phyloP scores from a whole-genome alignment of 306 rosid species.

The Medicago truncatula region DNA sequence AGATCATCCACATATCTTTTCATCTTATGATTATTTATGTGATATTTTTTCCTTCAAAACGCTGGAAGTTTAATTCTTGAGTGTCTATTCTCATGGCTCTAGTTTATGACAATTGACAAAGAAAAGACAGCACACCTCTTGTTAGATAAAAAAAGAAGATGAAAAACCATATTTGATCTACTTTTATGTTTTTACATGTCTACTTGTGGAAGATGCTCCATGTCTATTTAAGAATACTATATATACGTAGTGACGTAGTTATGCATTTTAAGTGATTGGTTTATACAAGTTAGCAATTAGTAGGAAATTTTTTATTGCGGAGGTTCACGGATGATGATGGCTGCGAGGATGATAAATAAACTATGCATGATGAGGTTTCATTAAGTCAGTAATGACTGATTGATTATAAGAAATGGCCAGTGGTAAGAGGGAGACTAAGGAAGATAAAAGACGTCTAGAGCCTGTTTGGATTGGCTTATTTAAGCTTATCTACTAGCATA shows the following conservation, averaged over 20 bases:
- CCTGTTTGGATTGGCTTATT: too few species aligned
- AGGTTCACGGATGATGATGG: slow-evolving; percentile 14
- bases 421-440: slow-evolving; percentile 35
- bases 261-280: slow-evolving; percentile 15
- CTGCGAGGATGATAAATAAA: slow-evolving; percentile 27
- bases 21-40: slow-evolving; percentile 32
- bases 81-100: not conserved
- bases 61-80: slow-evolving; percentile 1
- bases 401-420: slow-evolving; percentile 21
- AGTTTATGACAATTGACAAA: slow-evolving; percentile 17
- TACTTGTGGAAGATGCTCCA: not conserved
- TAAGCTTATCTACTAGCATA: too few species aligned
- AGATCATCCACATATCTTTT: slow-evolving; percentile 32
- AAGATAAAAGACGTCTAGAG: not conserved
- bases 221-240: slow-evolving; percentile 1
- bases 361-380: slow-evolving; percentile 33
- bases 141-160: slow-evolving; percentile 3
- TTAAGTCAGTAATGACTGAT: slow-evolving; percentile 15
- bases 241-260: slow-evolving; percentile 12
- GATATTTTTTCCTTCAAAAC: slow-evolving; percentile 35
- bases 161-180: slow-evolving; percentile 13
- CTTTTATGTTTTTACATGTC: not conserved
- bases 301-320: slow-evolving; percentile 6
- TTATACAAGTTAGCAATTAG: slow-evolving; percentile 23
- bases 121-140: not conserved